phyloP scores from a whole-genome alignment of 1,284 basidiomycete species.

The Ceratobasidium sp. region DNA sequence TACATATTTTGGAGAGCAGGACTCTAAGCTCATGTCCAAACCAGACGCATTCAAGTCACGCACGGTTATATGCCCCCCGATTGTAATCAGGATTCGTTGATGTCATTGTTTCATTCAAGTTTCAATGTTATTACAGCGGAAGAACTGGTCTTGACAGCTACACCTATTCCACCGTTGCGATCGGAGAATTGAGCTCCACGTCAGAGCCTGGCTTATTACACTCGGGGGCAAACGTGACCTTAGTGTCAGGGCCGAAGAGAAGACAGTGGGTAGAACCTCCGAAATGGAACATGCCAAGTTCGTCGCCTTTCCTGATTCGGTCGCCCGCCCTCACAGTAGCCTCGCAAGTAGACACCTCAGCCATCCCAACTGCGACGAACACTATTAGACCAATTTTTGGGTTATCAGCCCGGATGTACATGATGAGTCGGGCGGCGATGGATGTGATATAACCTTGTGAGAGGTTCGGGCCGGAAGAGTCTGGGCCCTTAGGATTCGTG shows the following conservation, averaged over 20 bases:
- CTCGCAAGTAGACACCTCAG: conserved; percentile 70
- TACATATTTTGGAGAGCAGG: no score
- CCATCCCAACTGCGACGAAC: conserved; percentile 70
- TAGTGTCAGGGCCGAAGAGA: conserved; percentile 41
- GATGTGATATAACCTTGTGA: conserved; percentile 60
- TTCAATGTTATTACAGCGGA: no score
- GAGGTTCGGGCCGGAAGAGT: conserved; percentile 54
- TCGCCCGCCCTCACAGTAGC: conserved; percentile 58
- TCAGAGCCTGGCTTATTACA: no score
- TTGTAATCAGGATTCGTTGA: no score
- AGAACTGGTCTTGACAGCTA: no score
- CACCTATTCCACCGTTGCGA: no score
- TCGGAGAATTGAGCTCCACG: no score
- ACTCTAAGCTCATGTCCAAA: no score
- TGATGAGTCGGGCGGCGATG: conserved; percentile 64
- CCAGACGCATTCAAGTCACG: no score
- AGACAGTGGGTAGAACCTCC: conserved; percentile 46
- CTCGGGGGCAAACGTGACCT: conserved; percentile 13
- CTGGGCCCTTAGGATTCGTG: conserved; percentile 52
- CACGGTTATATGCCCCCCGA: no score
- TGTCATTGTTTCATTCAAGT: no score
- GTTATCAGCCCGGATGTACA: conserved; percentile 69
- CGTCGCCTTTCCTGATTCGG: conserved; percentile 39
- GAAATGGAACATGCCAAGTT: conserved; percentile 46
- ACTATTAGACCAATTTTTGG: conserved; percentile 65